These are phyloP conservation scores for Candida incommunis DNA, from an alignment of 805 yeast genomes.

Conservation along the genomic window DNA sequence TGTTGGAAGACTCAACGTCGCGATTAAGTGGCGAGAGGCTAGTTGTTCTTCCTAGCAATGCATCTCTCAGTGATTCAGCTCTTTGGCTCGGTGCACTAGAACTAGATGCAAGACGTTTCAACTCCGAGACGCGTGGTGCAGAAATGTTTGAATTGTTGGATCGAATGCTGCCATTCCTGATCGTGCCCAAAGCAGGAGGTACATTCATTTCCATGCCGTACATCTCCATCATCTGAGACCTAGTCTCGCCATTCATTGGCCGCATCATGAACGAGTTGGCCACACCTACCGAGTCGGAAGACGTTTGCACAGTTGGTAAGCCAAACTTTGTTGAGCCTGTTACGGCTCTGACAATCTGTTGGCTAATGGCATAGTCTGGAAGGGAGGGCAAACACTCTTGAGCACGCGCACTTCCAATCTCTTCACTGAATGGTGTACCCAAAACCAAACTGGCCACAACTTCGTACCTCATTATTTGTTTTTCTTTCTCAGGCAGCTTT, in stretches of 20 bases:
- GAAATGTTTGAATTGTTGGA: not conserved
- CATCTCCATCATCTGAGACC: not conserved
- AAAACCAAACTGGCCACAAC: not conserved
- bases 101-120: not conserved
- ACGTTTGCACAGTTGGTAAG: not conserved
- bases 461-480: not conserved
- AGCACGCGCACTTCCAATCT: too few species aligned
- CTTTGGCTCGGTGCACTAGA: not conserved
- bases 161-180: not conserved
- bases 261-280: not conserved
- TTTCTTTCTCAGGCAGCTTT: not conserved
- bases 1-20: too few species aligned
- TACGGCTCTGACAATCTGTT: too few species aligned
- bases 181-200: not conserved
- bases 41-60: not conserved
- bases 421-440: too few species aligned
- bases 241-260: not conserved
- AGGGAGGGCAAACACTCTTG: too few species aligned
- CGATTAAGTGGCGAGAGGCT: not conserved
- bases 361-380: not conserved
- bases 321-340: too few species aligned
- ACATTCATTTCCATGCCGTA: not conserved
- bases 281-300: not conserved
- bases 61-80: not conserved
- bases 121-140: not conserved